Evolutionary conservation across 192 early-diverging fungal genomes (phyloP), one percentile per base, ranked within the genome.

Genomic region (Phlyctochytrium planicorne): DNA sequence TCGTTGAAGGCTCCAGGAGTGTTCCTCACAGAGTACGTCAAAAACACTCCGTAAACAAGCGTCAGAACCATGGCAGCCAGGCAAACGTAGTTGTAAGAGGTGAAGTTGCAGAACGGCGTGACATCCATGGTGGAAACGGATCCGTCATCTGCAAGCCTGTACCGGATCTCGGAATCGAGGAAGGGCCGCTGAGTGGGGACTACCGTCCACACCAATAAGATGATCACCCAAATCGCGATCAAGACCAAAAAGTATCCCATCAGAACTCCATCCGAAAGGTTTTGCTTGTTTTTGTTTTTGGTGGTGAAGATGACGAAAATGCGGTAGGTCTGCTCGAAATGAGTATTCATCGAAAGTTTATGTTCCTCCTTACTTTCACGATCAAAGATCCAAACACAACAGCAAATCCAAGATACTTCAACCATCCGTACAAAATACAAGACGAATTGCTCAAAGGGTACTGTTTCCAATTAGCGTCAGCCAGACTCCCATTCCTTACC

Each of bases 1-100:
- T 62, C 61, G 61, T 62, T 62, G 27, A 62, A 62, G 61, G 61
- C 61, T 10, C 23, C 23, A 6, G 61, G 61, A 6, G 61, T 62
- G 27, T 47, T 47, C 4, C 61, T 47, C 4, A 62, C 61, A 6
- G 61, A 47, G 50, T 52, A 62, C 12, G 50, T 34, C 35, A 62
- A 34, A 10, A 4, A 36, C 12, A 23, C 34, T 12, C 61, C 61
- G 50, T 20, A 6, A 25, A 62, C 33, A 6, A 62, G 61, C 4
- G 61, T 62, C 14, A 62, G 4, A 4, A 34, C 17, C 50, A 62
- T 29, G 34, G 25, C 10, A 29, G 12, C 55, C 6, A 57, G 55
- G 55, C 55, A 10, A 57, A 57, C 27, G 27, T 57, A 57, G 55
- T 29, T 57, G 12, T 57, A 57, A 29, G 10, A 6, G 16, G 6